These are phyloP conservation scores for Fusarium piperis DNA, from an alignment of 2,329 filamentous ascomycete species.

Conservation along the genomic window DNA sequence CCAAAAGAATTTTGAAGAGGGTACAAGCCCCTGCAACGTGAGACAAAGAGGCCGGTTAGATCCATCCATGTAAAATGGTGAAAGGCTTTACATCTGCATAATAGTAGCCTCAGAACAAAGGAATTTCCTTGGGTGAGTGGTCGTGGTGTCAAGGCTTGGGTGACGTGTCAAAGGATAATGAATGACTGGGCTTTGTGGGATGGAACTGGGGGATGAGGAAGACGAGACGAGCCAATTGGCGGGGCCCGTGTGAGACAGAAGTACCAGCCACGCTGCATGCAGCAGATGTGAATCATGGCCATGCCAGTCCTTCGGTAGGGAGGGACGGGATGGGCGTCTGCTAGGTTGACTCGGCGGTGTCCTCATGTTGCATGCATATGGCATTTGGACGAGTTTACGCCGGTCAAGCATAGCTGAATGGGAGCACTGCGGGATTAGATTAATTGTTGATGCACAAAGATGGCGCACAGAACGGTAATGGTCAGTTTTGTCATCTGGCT, in stretches of 20 bases:
- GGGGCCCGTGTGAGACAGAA: background rate
- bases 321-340: conserved; percentile 1
- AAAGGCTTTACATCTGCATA: background rate
- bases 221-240: background rate
- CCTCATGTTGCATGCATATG: background rate
- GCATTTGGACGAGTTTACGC: background rate
- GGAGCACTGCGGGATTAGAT: background rate
- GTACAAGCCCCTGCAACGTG: background rate
- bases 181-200: background rate
- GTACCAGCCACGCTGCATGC: conserved; percentile 18
- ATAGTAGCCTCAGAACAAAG: background rate
- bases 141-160: background rate
- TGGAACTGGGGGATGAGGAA: background rate
- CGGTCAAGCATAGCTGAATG: no score
- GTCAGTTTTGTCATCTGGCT: background rate
- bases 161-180: background rate
- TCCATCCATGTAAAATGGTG: background rate
- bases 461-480: background rate
- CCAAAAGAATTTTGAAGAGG: background rate
- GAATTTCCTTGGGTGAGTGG: background rate
- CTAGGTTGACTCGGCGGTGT: background rate
- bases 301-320: conserved; percentile 29
- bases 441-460: background rate
- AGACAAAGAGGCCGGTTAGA: background rate
- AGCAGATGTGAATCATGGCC: conserved; percentile 21